phyloP scores from a whole-genome alignment of 495 filamentous ascomycete species.

The Aspergillus bertholletiae region DNA sequence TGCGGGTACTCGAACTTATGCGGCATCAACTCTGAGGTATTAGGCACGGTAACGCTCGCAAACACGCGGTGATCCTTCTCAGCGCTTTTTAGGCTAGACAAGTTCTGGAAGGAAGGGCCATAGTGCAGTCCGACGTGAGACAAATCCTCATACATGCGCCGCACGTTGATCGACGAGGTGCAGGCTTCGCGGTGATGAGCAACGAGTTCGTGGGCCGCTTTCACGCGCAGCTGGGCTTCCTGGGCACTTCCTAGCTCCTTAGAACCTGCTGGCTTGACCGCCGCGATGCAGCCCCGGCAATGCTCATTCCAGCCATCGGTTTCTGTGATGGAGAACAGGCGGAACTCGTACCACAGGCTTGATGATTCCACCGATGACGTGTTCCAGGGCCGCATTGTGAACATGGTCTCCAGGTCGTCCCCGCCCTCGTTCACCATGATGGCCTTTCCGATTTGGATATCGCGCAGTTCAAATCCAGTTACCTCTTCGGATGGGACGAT shows the following conservation, averaged over 20 bases:
- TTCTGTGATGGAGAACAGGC: neutral
- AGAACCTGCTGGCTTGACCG: neutral
- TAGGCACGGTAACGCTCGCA: neutral
- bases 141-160: neutral
- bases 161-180: too few species aligned
- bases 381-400: too few species aligned
- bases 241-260: neutral
- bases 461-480: neutral
- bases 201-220: neutral
- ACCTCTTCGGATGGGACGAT: neutral
- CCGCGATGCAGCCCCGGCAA: conserved; percentile 4
- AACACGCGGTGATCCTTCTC: neutral
- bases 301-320: neutral
- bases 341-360: conserved; percentile 6
- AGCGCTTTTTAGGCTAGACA: neutral
- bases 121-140: neutral
- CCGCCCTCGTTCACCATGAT: neutral
- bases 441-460: neutral
- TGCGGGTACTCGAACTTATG: neutral
- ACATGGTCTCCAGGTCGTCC: too few species aligned
- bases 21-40: neutral
- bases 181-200: too few species aligned
- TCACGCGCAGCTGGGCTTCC: neutral
- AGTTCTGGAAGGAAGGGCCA: neutral
- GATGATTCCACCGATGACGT: too few species aligned